These are phyloP conservation scores for Eurotiales sp. DNA, from an alignment of 2,329 filamentous ascomycete species.

Conservation along the genomic window DNA sequence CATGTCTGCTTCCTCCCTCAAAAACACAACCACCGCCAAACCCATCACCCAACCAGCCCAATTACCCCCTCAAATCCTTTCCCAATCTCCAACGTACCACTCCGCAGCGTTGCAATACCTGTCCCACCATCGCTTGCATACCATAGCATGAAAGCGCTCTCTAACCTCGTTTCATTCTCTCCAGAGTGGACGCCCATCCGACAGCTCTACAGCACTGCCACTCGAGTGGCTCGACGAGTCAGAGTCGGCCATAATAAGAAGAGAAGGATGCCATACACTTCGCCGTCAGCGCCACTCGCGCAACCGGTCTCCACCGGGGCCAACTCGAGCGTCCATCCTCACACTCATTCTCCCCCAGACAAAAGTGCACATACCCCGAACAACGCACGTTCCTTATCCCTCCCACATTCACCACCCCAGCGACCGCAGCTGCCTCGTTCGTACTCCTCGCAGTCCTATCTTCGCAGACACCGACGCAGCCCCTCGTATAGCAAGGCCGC, in stretches of 20 bases:
- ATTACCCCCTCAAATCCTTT: no score
- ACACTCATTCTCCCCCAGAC: constrained; percentile 4
- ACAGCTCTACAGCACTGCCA: background rate
- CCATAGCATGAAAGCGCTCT: no score
- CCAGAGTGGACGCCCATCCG: background rate
- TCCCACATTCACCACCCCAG: constrained; percentile 26
- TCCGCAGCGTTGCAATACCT: no score
- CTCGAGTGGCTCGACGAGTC: no score
- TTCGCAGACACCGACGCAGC: constrained; percentile 59
- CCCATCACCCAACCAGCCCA: no score
- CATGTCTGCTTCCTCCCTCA: no score
- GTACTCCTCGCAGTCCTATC: constrained; percentile 57
- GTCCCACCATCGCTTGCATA: no score
- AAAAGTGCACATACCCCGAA: background rate
- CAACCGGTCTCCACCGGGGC: background rate
- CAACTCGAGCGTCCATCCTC: background rate
- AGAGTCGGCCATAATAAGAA: background rate
- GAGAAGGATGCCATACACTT: constrained; percentile 15
- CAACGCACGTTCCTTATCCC: constrained; percentile 21
- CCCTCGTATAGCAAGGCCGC: constrained; percentile 45
- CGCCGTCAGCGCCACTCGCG: constrained; percentile 11
- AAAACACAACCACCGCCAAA: no score
- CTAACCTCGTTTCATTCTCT: no score
- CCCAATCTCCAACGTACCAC: no score
- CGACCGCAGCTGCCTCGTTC: constrained; percentile 53